Percentiles rank a stretch among this genome's conserved stretches.
Conservation (phyloP, 768 basidiomycete species). For the Tricholoma matsutake region DNA sequence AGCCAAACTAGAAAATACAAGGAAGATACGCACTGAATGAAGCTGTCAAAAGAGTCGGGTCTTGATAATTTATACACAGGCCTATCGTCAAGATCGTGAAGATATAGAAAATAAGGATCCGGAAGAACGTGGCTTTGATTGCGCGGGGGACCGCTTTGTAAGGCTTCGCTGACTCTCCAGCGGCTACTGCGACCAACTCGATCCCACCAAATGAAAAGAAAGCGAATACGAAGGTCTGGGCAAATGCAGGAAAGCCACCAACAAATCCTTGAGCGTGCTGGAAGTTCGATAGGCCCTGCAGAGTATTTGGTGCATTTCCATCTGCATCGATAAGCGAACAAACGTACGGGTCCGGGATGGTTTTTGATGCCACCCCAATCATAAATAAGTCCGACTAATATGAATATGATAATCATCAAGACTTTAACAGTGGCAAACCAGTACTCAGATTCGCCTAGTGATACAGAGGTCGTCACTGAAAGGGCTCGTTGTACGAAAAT, state of each 20-base stretch:
- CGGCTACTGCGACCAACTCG: conserved; percentile 71
- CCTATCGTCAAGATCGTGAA: conserved; percentile 65
- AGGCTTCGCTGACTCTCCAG: conserved; percentile 64
- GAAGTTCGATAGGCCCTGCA: conserved; percentile 51
- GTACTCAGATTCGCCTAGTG: conserved; percentile 61
- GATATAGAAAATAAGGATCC: conserved; percentile 63
- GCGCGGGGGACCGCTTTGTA: conserved; percentile 62
- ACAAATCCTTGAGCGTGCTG: conserved; percentile 49
- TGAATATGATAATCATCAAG: conserved; percentile 57
- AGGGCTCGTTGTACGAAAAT: background rate
- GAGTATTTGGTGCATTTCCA: too few relatives aligned
- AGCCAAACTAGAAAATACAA: background rate
- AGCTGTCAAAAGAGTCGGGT: conserved; percentile 48
- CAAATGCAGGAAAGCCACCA: conserved; percentile 50
- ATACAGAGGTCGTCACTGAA: background rate
- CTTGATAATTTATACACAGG: conserved; percentile 58
- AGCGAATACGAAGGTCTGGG: conserved; percentile 62
- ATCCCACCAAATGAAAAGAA: conserved; percentile 71
- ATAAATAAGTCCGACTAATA: conserved; percentile 58
- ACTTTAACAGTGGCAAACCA: conserved; percentile 68
- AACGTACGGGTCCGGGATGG: conserved; percentile 54
- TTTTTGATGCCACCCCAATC: conserved; percentile 59
- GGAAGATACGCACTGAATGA: conserved; percentile 34
- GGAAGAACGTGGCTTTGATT: conserved; percentile 65
- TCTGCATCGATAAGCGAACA: too few relatives aligned